Percentiles rank a stretch among this genome's conserved stretches.
Conservation (phyloP, 148 eudicot species). For the Cornus controversa region DNA sequence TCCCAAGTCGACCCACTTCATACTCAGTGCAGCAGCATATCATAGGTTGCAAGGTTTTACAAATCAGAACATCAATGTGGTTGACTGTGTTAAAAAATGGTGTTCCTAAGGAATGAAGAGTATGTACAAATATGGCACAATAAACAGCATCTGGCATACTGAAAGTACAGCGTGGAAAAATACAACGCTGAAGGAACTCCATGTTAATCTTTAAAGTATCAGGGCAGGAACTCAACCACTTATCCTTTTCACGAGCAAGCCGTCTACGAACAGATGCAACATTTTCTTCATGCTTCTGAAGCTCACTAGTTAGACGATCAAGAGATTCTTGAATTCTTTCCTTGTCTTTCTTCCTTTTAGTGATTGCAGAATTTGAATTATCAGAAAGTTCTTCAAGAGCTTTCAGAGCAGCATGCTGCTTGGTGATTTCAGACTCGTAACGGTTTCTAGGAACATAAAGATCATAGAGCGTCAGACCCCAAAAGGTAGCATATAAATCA, state of each 20-base stretch:
- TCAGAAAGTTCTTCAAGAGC: slow-evolving; percentile 92
- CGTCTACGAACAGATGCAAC: slow-evolving; percentile 85
- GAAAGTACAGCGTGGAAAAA: slow-evolving; percentile 94
- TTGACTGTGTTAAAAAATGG: slow-evolving; percentile 96
- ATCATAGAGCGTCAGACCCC: slow-evolving; percentile 97
- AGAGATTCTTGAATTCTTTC: slow-evolving; percentile 93
- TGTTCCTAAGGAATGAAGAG: slow-evolving; percentile 93
- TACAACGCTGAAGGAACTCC: slow-evolving; percentile 98
- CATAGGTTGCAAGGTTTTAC: slow-evolving; percentile 98
- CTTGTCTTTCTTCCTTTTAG: slow-evolving; percentile 97
- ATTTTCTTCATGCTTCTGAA: slow-evolving; percentile 81
- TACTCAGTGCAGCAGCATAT: slow-evolving; percentile 98
- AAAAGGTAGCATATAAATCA: slow-evolving; percentile 91
- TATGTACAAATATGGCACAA: slow-evolving; percentile 93
- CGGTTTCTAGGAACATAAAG: slow-evolving; percentile 90
- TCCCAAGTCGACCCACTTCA: slow-evolving; percentile 95
- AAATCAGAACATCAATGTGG: slow-evolving; percentile 93
- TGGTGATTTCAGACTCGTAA: slow-evolving; percentile 87
- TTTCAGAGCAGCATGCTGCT: slow-evolving; percentile 87
- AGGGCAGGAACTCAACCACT: slow-evolving; percentile 94
- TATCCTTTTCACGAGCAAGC: slow-evolving; percentile 89
- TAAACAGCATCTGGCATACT: slow-evolving; percentile 98
- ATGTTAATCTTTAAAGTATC: slow-evolving; percentile 94
- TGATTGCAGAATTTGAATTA: slow-evolving; percentile 93
- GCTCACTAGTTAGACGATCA: slow-evolving; percentile 79